Percentiles rank a stretch among this genome's conserved stretches.
These are phyloP conservation scores for Talaromyces islandicus DNA, from an alignment of 2,329 filamentous ascomycete genomes.

Conservation along the genomic window DNA sequence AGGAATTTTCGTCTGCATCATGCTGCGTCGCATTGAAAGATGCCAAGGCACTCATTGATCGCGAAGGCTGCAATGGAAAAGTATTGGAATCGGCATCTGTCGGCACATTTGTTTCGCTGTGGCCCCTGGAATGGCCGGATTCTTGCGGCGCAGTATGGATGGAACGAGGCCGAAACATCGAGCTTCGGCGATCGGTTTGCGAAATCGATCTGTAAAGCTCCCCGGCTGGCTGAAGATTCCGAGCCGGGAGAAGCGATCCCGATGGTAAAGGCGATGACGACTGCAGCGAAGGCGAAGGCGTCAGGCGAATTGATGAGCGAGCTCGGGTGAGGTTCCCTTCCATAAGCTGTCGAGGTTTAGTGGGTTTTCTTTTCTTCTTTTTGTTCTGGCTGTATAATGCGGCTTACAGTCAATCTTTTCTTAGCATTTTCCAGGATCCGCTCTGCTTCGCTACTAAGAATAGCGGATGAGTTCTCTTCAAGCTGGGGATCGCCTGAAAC, in stretches of 20 bases:
- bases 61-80: conserved; percentile 40
- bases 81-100: conserved; percentile 22
- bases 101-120: conserved; percentile 55
- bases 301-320: conserved; percentile 58
- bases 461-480: conserved; percentile 64
- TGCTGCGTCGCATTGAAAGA: conserved; percentile 27
- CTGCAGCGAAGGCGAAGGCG: conserved; percentile 42
- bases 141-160: conserved; percentile 30
- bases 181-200: conserved; percentile 34
- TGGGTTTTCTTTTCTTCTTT: conserved; percentile 14
- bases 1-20: conserved; percentile 27
- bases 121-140: conserved; percentile 52
- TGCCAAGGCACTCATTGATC: conserved; percentile 57
- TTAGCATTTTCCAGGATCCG: conserved; percentile 91
- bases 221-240: conserved; percentile 34
- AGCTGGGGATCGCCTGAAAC: conserved; percentile 37
- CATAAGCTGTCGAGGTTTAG: conserved; percentile 61
- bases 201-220: conserved; percentile 39
- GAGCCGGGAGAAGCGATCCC: conserved; percentile 21
- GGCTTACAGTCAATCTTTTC: conserved; percentile 71
- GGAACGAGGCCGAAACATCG: conserved; percentile 40
- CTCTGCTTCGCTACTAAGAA: conserved; percentile 76
- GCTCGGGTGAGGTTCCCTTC: conserved; percentile 83
- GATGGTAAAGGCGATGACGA: conserved; percentile 34
- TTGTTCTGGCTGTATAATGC: neutral